Conservation (phyloP, 805 yeast species). For the Wickerhamomyces tratensis region DNA sequence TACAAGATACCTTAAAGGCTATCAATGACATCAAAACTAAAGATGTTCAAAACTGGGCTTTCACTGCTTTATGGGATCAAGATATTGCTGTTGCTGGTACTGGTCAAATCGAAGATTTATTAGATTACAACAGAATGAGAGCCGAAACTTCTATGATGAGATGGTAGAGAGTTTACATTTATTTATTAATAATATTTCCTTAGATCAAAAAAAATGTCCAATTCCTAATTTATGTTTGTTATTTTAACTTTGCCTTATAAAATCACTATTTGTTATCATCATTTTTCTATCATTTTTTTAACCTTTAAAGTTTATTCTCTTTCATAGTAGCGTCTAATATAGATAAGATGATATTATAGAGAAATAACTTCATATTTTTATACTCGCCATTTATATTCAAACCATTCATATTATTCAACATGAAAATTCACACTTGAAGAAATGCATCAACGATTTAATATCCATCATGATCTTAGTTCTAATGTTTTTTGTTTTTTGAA, state of each 20-base stretch:
- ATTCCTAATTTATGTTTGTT: background rate
- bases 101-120: slow-evolving; percentile 78
- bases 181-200: background rate
- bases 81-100: slow-evolving; percentile 78
- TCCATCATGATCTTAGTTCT: too few relatives aligned
- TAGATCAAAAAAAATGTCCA: too few relatives aligned
- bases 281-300: background rate
- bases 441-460: too few relatives aligned
- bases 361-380: too few relatives aligned
- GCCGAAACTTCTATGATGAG: slow-evolving; percentile 86
- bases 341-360: too few relatives aligned
- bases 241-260: slow-evolving; percentile 1
- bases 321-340: too few relatives aligned
- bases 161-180: slow-evolving; percentile 35
- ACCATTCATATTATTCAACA: too few relatives aligned
- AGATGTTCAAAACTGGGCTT: slow-evolving; percentile 67
- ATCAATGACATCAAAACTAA: slow-evolving; percentile 55
- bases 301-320: too few relatives aligned
- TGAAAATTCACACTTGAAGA: too few relatives aligned
- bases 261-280: background rate
- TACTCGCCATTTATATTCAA: too few relatives aligned
- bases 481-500: too few relatives aligned
- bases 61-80: slow-evolving; percentile 69
- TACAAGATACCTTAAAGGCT: slow-evolving; percentile 46
- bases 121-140: slow-evolving; percentile 82